phyloP scores from a whole-genome alignment of 2,329 filamentous ascomycete species.

The Alternaria ethzedia region DNA sequence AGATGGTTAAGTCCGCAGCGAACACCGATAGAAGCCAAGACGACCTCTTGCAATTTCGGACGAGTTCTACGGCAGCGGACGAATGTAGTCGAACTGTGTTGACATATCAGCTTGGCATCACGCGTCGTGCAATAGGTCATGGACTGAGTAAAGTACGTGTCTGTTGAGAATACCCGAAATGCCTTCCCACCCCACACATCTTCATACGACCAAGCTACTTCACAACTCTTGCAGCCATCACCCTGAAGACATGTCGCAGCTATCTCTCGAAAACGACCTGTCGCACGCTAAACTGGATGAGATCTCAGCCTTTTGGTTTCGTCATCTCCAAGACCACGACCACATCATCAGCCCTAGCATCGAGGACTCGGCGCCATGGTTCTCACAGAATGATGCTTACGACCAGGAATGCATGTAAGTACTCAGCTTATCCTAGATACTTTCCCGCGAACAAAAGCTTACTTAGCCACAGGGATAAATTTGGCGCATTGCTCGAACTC shows the following conservation, averaged over 20 bases:
- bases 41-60: not conserved
- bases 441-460: not conserved
- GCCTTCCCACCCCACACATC: not conserved
- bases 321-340: constrained; percentile 1
- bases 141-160: not conserved
- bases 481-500: not conserved
- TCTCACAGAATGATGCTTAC: constrained; percentile 1
- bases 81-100: not conserved
- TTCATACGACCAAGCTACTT: not conserved
- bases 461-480: not conserved
- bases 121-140: not conserved
- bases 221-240: not conserved
- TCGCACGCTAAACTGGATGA: not conserved
- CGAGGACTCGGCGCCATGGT: constrained; percentile 6
- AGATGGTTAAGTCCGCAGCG: not conserved
- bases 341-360: constrained; percentile 8
- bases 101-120: not conserved
- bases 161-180: not conserved
- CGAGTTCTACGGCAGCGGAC: not conserved
- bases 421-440: not conserved
- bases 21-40: not conserved
- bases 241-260: not conserved
- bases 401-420: constrained; percentile 4
- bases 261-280: not conserved
- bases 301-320: not conserved